Base-by-base conservation (phyloP, 2,329 filamentous ascomycete genomes). In the Aspergillus thermomutatus region DNA sequence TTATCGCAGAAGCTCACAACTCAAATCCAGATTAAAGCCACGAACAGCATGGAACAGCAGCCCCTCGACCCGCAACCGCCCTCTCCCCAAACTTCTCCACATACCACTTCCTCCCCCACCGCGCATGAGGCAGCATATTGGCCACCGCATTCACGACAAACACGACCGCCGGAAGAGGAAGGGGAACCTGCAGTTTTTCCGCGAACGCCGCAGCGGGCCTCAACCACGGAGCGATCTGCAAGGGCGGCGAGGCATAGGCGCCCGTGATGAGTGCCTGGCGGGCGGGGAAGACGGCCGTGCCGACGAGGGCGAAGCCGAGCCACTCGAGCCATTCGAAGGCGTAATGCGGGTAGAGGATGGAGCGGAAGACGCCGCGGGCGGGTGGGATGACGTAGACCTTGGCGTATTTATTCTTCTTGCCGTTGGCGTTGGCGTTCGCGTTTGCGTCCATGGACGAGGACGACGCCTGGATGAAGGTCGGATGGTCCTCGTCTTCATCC, bases 301-400 rank as follows among this genome's bases (percentile, higher is more conserved):
- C 78, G 10, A 75, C 69, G 27, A 96, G 83, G 80, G 88, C 92
- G 73, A 92, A 99, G 0, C 94, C 94, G 3, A 83, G 74, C 94
- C 94, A 99, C 80, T 99, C 94, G 53, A 96, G 72, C 94, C 94
- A 99, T 77, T 99, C 94, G 70, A 88, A 89, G n/a, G 96, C 80
- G 73, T 97, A 99, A 73, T 99, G 94, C 63, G 94, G 92, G 73
- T 88, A 96, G 57, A 97, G 81, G 69, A 96, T 84, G 67, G 87
- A 88, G 63, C 83, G 81, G 76, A 97, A 99, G 50, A 96, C 76
- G 0, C 92, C 92, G 51, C 88, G 88, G 68, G 90, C 80, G 0
- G 94, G 76, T n/a, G 77, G 94, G 52, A 99, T 84, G 77, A 90
- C 86, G 72, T 97, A 97, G 59, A 95, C 84, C 77, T 94, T 96